Evolutionary conservation across 2,329 filamentous ascomycete species (phyloP).

Genomic region (Coniosporium tulheliwenetii): DNA sequence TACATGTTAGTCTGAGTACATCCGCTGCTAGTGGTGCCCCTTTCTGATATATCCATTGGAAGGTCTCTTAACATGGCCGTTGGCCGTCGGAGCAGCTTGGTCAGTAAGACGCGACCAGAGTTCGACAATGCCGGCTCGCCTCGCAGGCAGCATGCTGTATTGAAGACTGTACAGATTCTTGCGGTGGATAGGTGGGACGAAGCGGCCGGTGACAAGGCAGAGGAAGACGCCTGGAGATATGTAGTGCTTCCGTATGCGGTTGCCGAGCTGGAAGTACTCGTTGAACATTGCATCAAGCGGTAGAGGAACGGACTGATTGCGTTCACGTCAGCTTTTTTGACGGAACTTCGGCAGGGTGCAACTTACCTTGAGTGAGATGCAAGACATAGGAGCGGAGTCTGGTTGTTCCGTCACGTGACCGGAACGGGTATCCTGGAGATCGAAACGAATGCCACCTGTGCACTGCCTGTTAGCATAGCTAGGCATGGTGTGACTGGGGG

Average conservation of each 20-base stretch:
- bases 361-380: conserved; percentile 73
- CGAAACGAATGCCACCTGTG: conserved; percentile 73
- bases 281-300: conserved; percentile 90
- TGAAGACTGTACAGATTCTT: conserved; percentile 92
- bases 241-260: conserved; percentile 89
- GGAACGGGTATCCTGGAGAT: conserved; percentile 57
- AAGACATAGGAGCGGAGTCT: conserved; percentile 47
- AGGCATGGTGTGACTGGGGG: not conserved
- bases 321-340: not conserved
- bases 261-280: conserved; percentile 89
- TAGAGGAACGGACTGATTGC: conserved; percentile 64
- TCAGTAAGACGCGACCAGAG: conserved; percentile 47
- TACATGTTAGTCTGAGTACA: too few species aligned
- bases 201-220: conserved; percentile 76
- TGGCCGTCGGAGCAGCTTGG: conserved; percentile 5
- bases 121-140: conserved; percentile 63
- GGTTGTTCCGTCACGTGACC: conserved; percentile 17
- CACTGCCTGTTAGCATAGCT: not conserved
- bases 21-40: not conserved
- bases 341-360: conserved; percentile 4
- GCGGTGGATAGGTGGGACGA: conserved; percentile 87
- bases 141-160: conserved; percentile 90
- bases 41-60: not conserved
- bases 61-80: conserved; percentile 7
- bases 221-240: conserved; percentile 76